These are phyloP conservation scores for Myrmaecium sp. DNA, from an alignment of 2,329 filamentous ascomycete genomes.

Conservation along the genomic window DNA sequence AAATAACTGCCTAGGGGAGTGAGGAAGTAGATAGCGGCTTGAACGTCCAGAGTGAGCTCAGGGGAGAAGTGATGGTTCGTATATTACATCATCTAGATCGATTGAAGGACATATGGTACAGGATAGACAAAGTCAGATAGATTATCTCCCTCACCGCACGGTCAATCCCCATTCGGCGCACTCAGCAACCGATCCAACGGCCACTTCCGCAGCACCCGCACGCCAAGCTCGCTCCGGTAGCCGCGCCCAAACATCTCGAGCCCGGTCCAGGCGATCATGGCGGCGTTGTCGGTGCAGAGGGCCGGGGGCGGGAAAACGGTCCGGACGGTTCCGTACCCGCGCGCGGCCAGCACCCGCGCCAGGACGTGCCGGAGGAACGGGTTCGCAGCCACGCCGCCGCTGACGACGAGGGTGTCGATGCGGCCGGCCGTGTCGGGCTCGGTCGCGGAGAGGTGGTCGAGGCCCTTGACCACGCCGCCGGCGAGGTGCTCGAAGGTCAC, in stretches of 20 bases:
- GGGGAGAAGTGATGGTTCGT: no score
- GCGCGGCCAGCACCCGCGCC: slow-evolving; percentile 47
- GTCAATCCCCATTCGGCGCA: slow-evolving; percentile 12
- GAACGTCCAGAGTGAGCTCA: no score
- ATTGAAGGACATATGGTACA: no score
- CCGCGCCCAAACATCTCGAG: slow-evolving; percentile 82
- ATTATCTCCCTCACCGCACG: no score
- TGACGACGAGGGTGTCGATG: slow-evolving; percentile 54
- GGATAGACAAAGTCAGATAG: no score
- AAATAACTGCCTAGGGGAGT: no score
- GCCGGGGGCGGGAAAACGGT: slow-evolving; percentile 58
- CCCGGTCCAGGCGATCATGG: slow-evolving; percentile 92
- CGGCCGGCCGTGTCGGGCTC: slow-evolving; percentile 3
- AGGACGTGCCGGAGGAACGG: slow-evolving; percentile 56
- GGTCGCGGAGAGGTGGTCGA: slow-evolving; percentile 25
- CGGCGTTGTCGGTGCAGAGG: slow-evolving; percentile 87
- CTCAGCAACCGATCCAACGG: slow-evolving; percentile 15
- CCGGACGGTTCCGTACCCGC: slow-evolving; percentile 43
- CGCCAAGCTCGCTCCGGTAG: slow-evolving; percentile 20
- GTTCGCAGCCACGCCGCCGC: slow-evolving; percentile 84
- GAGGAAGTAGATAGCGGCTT: no score
- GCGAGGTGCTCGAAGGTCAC: slow-evolving; percentile 77
- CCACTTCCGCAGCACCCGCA: slow-evolving; percentile 20
- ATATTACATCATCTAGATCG: no score
- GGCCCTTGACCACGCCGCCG: slow-evolving; percentile 52